Evolutionary conservation across 495 filamentous ascomycete species (phyloP).

Genomic region (Xylaria scruposa): DNA sequence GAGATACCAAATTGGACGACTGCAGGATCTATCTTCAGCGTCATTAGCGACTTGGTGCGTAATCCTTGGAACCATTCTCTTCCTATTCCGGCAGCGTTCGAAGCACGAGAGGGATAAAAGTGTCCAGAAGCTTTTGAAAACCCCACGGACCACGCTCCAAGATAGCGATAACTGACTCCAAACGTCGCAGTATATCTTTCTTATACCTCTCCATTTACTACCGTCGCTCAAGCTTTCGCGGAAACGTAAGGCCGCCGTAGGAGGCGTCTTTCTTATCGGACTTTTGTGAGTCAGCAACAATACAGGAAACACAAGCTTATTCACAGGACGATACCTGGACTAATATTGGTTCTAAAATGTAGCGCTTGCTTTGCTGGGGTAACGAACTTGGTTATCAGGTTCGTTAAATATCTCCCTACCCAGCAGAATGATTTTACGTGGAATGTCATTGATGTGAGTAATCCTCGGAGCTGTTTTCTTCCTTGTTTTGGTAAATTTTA

Average conservation of each 20-base stretch:
- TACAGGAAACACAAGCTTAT: background rate
- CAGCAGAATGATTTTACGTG: background rate
- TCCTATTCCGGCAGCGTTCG: background rate
- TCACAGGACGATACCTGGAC: background rate
- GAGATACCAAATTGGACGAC: conserved; percentile 21
- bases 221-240: conserved; percentile 27
- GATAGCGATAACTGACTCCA: background rate
- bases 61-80: background rate
- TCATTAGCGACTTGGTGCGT: conserved; percentile 26
- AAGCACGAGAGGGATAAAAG: background rate
- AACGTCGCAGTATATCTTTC: conserved; percentile 25
- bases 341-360: background rate
- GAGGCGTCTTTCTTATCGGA: conserved; percentile 30
- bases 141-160: background rate
- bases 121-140: background rate
- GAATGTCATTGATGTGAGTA: background rate
- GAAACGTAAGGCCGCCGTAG: conserved; percentile 29
- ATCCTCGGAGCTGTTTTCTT: too few relatives aligned
- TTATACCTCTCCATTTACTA: conserved; percentile 29
- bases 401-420: conserved; percentile 11
- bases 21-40: conserved; percentile 24
- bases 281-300: conserved; percentile 25
- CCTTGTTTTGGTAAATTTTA: too few relatives aligned
- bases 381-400: conserved; percentile 1
- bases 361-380: conserved; percentile 21